These are phyloP conservation scores for Craspedostauros australis DNA, from an alignment of 108 stramenopile genomes.

Conservation along the genomic window DNA sequence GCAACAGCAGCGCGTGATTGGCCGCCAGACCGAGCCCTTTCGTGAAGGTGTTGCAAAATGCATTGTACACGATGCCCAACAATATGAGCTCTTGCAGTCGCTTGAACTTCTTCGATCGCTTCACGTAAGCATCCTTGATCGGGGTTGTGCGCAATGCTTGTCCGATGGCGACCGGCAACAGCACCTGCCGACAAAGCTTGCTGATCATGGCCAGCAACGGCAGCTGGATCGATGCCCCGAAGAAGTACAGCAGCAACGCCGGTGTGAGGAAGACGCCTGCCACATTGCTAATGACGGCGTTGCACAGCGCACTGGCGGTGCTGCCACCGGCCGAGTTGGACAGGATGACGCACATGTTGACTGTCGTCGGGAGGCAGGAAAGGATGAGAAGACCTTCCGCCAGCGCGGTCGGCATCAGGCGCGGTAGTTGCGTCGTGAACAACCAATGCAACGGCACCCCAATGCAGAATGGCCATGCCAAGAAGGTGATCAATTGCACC, in stretches of 20 bases:
- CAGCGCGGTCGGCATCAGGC: conserved; percentile 45
- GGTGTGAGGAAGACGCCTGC: conserved; percentile 89
- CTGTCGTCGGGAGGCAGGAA: conserved; percentile 86
- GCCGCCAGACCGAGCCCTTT: conserved; percentile 62
- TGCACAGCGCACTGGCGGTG: conserved; percentile 79
- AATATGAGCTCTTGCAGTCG: conserved; percentile 74
- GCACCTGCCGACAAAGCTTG: conserved; percentile 75
- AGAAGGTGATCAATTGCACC: conserved; percentile 63
- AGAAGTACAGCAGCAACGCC: conserved; percentile 61
- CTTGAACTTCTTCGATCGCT: conserved; percentile 61
- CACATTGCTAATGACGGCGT: conserved; percentile 86
- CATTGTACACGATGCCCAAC: conserved; percentile 88
- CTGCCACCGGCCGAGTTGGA: conserved; percentile 76
- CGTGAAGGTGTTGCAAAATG: conserved; percentile 86
- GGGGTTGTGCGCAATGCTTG: conserved; percentile 60
- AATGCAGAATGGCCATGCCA: conserved; percentile 69
- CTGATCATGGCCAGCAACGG: conserved; percentile 68
- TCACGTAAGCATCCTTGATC: conserved; percentile 46
- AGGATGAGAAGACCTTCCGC: conserved; percentile 71
- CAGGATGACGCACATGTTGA: conserved; percentile 91
- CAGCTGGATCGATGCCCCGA: conserved; percentile 66
- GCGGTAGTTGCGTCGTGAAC: conserved; percentile 27
- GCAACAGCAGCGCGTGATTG: conserved; percentile 40
- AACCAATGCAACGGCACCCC: conserved; percentile 58
- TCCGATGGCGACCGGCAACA: conserved; percentile 78